Percentiles rank a stretch among this genome's conserved stretches.
phyloP scores from a whole-genome alignment of 2,329 filamentous ascomycete genomes.

The Blumeriella jaapii region DNA sequence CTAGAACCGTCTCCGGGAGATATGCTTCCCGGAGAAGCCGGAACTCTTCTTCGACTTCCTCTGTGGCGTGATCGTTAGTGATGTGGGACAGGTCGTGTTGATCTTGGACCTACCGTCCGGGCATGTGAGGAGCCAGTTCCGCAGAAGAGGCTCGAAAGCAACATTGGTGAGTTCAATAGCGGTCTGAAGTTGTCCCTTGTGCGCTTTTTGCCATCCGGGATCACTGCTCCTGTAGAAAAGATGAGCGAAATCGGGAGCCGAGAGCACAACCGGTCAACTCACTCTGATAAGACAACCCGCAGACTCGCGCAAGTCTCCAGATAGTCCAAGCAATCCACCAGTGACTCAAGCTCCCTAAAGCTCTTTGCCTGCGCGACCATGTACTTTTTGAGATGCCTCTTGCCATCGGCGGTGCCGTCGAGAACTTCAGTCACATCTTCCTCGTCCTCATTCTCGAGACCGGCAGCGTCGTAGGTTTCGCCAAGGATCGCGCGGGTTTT shows the following conservation, averaged over 20 bases:
- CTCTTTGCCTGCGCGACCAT: constrained; percentile 45
- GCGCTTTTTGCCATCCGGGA: constrained; percentile 30
- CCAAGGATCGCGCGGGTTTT: constrained; percentile 31
- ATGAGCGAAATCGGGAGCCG: too few species aligned
- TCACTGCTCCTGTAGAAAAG: constrained; percentile 2
- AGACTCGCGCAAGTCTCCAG: constrained; percentile 48
- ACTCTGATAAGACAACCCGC: constrained; percentile 17
- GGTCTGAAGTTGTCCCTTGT: too few species aligned
- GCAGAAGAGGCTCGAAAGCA: constrained; percentile 49
- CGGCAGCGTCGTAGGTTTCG: constrained; percentile 28
- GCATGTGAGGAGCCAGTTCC: constrained; percentile 44
- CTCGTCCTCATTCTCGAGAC: constrained; percentile 17
- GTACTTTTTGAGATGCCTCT: constrained; percentile 22
- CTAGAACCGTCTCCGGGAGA: constrained; percentile 74
- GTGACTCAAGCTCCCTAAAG: constrained; percentile 56
- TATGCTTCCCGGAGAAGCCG: constrained; percentile 60
- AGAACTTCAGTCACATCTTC: constrained; percentile 24
- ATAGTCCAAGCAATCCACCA: constrained; percentile 53
- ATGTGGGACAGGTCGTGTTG: too few species aligned
- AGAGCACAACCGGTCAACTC: too few species aligned
- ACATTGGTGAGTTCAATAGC: constrained; percentile 39
- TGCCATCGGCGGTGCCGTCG: constrained; percentile 29
- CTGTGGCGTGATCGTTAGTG: too few species aligned
- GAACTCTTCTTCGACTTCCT: constrained; percentile 47
- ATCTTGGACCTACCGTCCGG: constrained; percentile 14